These are phyloP conservation scores for Xylaria arbuscula DNA, from an alignment of 2,329 filamentous ascomycete genomes.

Conservation along the genomic window DNA sequence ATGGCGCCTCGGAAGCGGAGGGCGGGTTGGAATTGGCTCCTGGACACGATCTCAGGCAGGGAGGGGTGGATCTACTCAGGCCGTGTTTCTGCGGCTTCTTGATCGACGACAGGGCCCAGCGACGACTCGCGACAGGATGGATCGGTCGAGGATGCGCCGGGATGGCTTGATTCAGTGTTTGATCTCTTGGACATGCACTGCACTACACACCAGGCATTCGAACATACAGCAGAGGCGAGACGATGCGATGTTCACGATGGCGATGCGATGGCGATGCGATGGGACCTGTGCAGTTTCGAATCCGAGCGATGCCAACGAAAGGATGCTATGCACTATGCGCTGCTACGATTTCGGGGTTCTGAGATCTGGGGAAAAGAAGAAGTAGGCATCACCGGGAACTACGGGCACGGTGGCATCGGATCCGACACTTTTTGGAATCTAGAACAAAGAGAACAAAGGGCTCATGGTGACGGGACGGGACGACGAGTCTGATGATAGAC, in stretches of 20 bases:
- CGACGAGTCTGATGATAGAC: conserved; percentile 3
- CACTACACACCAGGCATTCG: background rate
- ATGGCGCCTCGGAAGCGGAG: conserved; percentile 18
- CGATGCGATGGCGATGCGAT: conserved; percentile 3
- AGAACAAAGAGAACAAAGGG: conserved; percentile 12
- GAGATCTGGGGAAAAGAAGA: background rate
- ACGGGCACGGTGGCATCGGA: background rate
- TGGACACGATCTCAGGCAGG: conserved; percentile 15
- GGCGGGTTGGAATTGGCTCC: background rate
- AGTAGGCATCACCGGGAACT: conserved; percentile 17
- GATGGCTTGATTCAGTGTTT: conserved; percentile 22
- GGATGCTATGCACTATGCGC: background rate
- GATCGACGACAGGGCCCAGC: conserved; percentile 43
- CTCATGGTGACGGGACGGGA: conserved; percentile 12
- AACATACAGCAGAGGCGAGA: background rate
- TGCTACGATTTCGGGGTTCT: background rate
- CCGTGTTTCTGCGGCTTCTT: conserved; percentile 41
- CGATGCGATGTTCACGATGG: background rate
- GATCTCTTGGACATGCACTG: conserved; percentile 16
- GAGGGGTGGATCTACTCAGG: conserved; percentile 32
- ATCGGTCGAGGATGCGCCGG: conserved; percentile 24
- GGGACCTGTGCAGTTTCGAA: conserved; percentile 16
- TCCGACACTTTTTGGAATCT: conserved; percentile 3
- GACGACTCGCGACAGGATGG: conserved; percentile 11
- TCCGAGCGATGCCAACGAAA: conserved; percentile 16